Evolutionary conservation across 495 filamentous ascomycete genomes (phyloP), one percentile per base, ranked within the genome.

Genomic region (Penicillium argentinense): DNA sequence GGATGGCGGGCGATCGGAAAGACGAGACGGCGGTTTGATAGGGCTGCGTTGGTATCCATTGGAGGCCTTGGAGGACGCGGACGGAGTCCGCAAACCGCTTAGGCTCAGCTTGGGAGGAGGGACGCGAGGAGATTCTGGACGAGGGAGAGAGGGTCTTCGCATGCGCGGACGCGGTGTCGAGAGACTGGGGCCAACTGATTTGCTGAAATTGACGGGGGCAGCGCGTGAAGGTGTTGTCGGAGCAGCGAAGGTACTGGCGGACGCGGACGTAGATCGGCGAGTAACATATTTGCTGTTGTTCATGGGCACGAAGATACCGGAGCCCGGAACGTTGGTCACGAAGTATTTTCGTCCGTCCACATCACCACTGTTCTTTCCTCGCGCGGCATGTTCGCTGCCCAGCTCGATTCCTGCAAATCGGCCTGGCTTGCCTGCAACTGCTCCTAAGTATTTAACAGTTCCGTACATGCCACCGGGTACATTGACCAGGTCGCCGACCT

Each of bases 381-480:
- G 80, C 25, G 75, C 65, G 33, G 92, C 85, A 63, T 82, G 90
- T 51, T 95, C 88, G 41, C 79, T 71, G 53, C 86, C 84, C 49
- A 99, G 72, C 64, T 99, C 95, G 33, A 99, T 89, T n/a, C 93
- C 93, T 19, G 87, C 91, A 74, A 97, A 99, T 9, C 80, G 78
- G 28, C 93, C 93, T 39, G 87, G 88, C 73, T 96, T 96, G 44
- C 91, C 92, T 38, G 83, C 80, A 24, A 99, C 91, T 27, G 72
- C 71, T 4, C 93, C 93, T 49, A 99, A 74, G 62, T 92, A 99
- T 65, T 87, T 90, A 44, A 99, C 81, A 18, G 81, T 87, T 18
- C 93, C 93, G 53, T 85, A 73, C 92, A 99, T 97, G 56, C 84
- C 90, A 8, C 93, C 95, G 5, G 93, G 93, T 40, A 97, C 92